Evolutionary conservation across 2,329 filamentous ascomycete species (phyloP).

Genomic region (Trichoderma simmonsii): DNA sequence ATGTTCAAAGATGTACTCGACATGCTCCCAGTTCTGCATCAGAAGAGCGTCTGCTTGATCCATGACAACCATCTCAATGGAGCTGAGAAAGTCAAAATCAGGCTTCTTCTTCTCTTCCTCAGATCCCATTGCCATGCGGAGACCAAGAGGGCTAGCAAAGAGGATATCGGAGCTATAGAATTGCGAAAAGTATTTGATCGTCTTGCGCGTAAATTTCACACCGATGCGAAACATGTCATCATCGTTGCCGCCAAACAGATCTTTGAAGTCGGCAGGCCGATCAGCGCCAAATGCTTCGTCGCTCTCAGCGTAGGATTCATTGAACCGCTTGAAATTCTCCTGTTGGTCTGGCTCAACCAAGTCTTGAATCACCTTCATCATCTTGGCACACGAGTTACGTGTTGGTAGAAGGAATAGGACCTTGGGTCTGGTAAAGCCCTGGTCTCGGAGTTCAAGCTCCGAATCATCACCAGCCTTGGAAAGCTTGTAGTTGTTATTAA

Average conservation of each 20-base stretch:
- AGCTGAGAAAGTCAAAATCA: constrained; percentile 89
- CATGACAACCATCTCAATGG: constrained; percentile 84
- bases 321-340: constrained; percentile 90
- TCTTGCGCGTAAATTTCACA: constrained; percentile 96
- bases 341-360: constrained; percentile 83
- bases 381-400: constrained; percentile 76
- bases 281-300: constrained; percentile 64
- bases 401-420: constrained; percentile 88
- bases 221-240: constrained; percentile 96
- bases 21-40: constrained; percentile 98
- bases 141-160: constrained; percentile 81
- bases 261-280: constrained; percentile 81
- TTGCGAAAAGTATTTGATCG: constrained; percentile 87
- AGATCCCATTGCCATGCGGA: constrained; percentile 86
- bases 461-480: constrained; percentile 61
- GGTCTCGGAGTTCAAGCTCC: constrained; percentile 77
- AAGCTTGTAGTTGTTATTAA: constrained; percentile 86
- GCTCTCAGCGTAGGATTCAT: constrained; percentile 73
- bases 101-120: constrained; percentile 59
- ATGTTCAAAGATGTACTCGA: constrained; percentile 87
- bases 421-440: constrained; percentile 94
- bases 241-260: constrained; percentile 90
- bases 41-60: constrained; percentile 91
- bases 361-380: constrained; percentile 72
- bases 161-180: constrained; percentile 98